Evolutionary conservation across 2,329 filamentous ascomycete species (phyloP).

Genomic region (Curvularia verruculosa): DNA sequence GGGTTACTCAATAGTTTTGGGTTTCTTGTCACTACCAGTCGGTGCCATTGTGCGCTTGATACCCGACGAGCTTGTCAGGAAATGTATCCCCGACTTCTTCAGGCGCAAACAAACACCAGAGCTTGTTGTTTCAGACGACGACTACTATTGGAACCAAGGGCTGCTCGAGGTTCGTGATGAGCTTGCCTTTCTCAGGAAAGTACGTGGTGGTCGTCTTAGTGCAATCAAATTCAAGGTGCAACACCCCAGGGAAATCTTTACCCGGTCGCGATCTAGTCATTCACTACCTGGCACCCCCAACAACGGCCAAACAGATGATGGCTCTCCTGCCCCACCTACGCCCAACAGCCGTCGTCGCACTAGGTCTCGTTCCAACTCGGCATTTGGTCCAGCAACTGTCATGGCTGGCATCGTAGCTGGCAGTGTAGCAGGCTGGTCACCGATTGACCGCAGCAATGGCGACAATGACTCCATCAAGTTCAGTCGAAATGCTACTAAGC

Average conservation of each 20-base stretch:
- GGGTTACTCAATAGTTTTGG: slow-evolving; percentile 85
- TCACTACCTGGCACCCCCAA: slow-evolving; percentile 69
- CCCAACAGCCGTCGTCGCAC: slow-evolving; percentile 64
- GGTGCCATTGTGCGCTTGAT: slow-evolving; percentile 81
- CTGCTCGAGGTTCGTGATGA: slow-evolving; percentile 79
- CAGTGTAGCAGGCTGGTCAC: slow-evolving; percentile 78
- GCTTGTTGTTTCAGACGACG: slow-evolving; percentile 53
- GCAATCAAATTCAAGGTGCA: slow-evolving; percentile 79
- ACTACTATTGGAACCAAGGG: slow-evolving; percentile 69
- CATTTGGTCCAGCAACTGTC: slow-evolving; percentile 74
- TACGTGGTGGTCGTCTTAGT: slow-evolving; percentile 83
- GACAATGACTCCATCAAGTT: slow-evolving; percentile 52
- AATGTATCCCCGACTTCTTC: slow-evolving; percentile 52
- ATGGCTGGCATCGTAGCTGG: slow-evolving; percentile 86
- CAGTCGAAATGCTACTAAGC: slow-evolving; percentile 38
- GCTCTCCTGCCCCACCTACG: slow-evolving; percentile 55
- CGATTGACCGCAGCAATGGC: slow-evolving; percentile 60
- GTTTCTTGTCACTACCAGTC: slow-evolving; percentile 82
- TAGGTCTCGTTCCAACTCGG: slow-evolving; percentile 73
- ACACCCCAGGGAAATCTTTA: slow-evolving; percentile 75
- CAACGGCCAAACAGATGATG: slow-evolving; percentile 53
- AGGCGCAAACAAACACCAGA: slow-evolving; percentile 52
- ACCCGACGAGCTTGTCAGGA: slow-evolving; percentile 70
- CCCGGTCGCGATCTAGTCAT: slow-evolving; percentile 66
- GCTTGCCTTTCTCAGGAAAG: slow-evolving; percentile 76